Percentiles rank a stretch among this genome's conserved stretches.
These are phyloP conservation scores for Monosporozyma aerobia DNA, from an alignment of 805 yeast genomes.

Conservation along the genomic window DNA sequence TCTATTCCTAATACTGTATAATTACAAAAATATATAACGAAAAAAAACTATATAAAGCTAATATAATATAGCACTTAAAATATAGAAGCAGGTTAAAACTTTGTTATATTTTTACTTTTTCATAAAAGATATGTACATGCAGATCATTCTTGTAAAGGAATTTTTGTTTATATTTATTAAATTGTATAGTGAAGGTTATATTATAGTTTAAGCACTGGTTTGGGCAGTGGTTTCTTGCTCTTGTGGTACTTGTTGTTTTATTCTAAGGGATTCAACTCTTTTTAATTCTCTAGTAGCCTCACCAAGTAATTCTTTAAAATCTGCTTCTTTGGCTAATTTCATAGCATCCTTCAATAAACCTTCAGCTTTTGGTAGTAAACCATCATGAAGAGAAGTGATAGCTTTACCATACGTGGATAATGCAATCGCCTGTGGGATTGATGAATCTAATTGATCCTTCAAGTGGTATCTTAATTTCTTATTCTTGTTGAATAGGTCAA, in stretches of 20 bases:
- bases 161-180: too few relatives aligned
- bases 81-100: background rate
- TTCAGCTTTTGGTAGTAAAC: slow-evolving; percentile 49
- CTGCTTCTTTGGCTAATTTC: slow-evolving; percentile 57
- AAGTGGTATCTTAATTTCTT: slow-evolving; percentile 26
- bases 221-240: background rate
- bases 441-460: slow-evolving; percentile 32
- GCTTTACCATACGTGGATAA: slow-evolving; percentile 82
- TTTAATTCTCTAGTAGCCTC: slow-evolving; percentile 60
- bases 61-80: background rate
- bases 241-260: background rate
- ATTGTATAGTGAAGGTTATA: too few relatives aligned
- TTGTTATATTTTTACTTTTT: background rate
- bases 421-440: slow-evolving; percentile 59
- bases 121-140: background rate
- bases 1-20: slow-evolving; percentile 2
- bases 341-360: slow-evolving; percentile 59
- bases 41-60: background rate
- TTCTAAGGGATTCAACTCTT: slow-evolving; percentile 28
- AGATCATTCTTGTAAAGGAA: too few relatives aligned
- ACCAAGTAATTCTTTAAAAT: slow-evolving; percentile 49
- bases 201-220: background rate
- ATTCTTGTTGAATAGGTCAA: slow-evolving; percentile 34
- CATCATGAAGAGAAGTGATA: slow-evolving; percentile 57
- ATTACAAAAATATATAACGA: slow-evolving; percentile 1